These are phyloP conservation scores for Urtica urens DNA, from an alignment of 306 rosid species.

Conservation along the genomic window DNA sequence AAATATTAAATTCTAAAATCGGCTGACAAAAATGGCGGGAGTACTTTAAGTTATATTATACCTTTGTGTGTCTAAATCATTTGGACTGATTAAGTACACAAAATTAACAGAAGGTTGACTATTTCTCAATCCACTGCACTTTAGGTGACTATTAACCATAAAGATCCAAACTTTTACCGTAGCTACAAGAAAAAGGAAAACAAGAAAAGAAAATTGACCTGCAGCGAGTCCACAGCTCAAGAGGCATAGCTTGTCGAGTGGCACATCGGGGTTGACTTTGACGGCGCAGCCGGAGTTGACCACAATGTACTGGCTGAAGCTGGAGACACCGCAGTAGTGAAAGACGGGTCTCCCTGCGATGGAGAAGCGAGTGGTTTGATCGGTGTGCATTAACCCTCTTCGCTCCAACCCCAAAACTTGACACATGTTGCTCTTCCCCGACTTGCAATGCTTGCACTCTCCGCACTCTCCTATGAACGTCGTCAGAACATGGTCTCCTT, in stretches of 20 bases:
- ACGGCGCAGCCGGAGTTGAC: slow-evolving; percentile 98
- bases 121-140: no score
- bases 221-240: slow-evolving; percentile 93
- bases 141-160: no score
- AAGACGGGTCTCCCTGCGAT: slow-evolving; percentile 68
- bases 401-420: slow-evolving; percentile 80
- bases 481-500: slow-evolving; percentile 84
- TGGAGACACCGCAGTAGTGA: slow-evolving; percentile 94
- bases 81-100: no score
- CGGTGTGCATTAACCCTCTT: slow-evolving; percentile 85
- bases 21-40: no score
- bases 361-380: slow-evolving; percentile 83
- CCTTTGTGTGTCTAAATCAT: no score
- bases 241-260: slow-evolving; percentile 83
- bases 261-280: slow-evolving; percentile 45
- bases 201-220: slow-evolving; percentile 44
- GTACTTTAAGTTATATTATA: no score
- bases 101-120: no score
- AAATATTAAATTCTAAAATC: no score
- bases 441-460: slow-evolving; percentile 55
- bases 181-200: no score
- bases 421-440: slow-evolving; percentile 77
- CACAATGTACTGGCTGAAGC: slow-evolving; percentile 85
- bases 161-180: no score
- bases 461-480: slow-evolving; percentile 89